Conservation (phyloP, 2,329 filamentous ascomycete genomes). For the Talaromyces sp. region DNA sequence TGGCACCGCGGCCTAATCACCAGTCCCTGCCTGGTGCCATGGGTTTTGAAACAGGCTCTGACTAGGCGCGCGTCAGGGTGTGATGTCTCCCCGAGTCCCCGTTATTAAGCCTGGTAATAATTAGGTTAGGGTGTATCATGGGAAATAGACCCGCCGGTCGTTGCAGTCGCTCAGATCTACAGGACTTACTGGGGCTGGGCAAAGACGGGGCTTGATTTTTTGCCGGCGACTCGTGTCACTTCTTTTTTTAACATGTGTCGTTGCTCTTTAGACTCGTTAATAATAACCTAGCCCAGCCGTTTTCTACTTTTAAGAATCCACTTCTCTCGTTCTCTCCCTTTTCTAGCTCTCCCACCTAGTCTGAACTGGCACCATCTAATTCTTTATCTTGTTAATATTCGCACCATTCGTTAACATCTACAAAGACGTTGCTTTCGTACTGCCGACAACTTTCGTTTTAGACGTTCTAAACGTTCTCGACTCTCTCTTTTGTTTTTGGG, state of each 20-base stretch:
- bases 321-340: neutral
- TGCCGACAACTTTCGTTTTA: neutral
- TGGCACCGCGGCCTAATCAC: neutral
- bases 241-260: neutral
- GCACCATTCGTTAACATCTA: neutral
- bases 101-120: neutral
- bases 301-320: neutral
- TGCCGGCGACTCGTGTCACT: neutral
- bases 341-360: neutral
- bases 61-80: neutral
- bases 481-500: no score
- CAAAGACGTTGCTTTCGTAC: neutral
- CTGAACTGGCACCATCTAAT: neutral
- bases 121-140: neutral
- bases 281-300: no score
- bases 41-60: neutral
- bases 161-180: neutral
- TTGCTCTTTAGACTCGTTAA: no score
- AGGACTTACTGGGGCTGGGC: neutral
- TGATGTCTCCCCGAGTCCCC: neutral
- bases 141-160: neutral
- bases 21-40: neutral
- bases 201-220: neutral
- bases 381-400: neutral
- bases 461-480: neutral